phyloP scores from a whole-genome alignment of 768 basidiomycete species.

The Tubosaeta sp. region DNA sequence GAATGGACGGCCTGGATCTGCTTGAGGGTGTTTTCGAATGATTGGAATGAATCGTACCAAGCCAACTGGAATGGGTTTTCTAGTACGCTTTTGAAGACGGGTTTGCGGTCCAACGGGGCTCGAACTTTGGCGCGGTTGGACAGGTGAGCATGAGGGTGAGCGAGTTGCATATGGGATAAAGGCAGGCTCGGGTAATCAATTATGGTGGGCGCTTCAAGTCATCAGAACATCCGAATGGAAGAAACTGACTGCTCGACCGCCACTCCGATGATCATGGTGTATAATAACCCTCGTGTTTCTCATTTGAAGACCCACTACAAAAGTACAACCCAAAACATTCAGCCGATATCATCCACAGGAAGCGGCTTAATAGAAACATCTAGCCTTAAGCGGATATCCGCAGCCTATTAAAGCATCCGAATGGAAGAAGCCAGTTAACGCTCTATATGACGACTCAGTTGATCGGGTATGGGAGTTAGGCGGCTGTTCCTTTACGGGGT shows the following conservation, averaged over 20 bases:
- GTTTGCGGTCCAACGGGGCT: constrained; percentile 48
- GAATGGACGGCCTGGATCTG: constrained; percentile 54
- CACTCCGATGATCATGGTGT: too few relatives aligned
- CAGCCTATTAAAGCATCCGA: too few relatives aligned
- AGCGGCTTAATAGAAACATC: too few relatives aligned
- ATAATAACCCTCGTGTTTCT: not conserved
- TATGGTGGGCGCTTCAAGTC: not conserved
- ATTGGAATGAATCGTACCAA: constrained; percentile 46
- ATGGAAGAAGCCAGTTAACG: too few relatives aligned
- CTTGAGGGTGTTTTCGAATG: not conserved
- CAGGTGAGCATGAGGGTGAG: constrained; percentile 48
- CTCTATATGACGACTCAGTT: too few relatives aligned
- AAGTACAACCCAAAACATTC: not conserved
- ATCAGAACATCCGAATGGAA: not conserved
- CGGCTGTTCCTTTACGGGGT: too few relatives aligned
- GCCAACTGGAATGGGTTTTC: constrained; percentile 66
- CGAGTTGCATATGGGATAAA: constrained; percentile 38
- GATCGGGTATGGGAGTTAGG: too few relatives aligned
- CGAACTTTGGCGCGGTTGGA: constrained; percentile 61
- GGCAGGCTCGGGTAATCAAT: not conserved
- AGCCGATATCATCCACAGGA: constrained; percentile 14
- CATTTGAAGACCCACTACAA: not conserved
- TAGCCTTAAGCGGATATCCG: too few relatives aligned
- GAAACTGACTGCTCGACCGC: too few relatives aligned
- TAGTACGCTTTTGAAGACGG: constrained; percentile 64